Base-by-base conservation (phyloP, 1,139 yeast genomes). In the Nakaseomyces nivariensis region DNA sequence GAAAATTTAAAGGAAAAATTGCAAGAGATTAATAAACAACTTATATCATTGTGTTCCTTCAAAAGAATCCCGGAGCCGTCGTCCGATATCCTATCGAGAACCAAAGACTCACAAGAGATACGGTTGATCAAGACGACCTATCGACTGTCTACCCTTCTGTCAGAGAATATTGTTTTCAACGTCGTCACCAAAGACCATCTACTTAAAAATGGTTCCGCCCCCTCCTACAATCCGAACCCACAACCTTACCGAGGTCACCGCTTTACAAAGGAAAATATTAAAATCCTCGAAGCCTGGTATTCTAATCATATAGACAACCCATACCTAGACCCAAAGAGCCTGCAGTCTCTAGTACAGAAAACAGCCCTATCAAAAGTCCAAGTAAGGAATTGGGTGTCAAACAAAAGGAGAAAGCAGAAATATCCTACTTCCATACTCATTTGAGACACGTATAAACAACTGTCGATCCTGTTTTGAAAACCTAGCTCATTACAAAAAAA, bases 181-280 rank as follows among this genome's bases (percentile, higher is more conserved):
- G 47, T 45, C 40, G 47, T 45, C 32, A 45, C 47, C 41, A 37
- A 45, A 45, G 47, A 45, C 43, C 43, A 38, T 38, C 43, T 38
- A 13, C 43, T 38, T 24, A 38, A 11, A 38, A 38, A 38, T 25
- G 43, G 43, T n/a, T n/a, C n/a, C 43, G 43, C 36, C 45, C 36
- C 90, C 45, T 97, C 92, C 67, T 97, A 92, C 68, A 92, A 92
- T 27, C 31, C 31, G 31, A 5, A 27, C 31, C 31, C 31, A 27
- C 31, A 27, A 27, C 31, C 31, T 27, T 27, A 27, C 31, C 31
- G 31, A 27, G 61, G 61, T 27, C 61, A 57, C 46, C 51, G 61
- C 43, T 54, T 59, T 22, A 53, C 60, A 22, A 52, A 51, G 32
- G 43, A 53, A 36, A 51, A 51, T 42, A 52, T 54, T 6, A 33